phyloP scores from a whole-genome alignment of 176 grass and related monocot species.

The Carex parvula region DNA sequence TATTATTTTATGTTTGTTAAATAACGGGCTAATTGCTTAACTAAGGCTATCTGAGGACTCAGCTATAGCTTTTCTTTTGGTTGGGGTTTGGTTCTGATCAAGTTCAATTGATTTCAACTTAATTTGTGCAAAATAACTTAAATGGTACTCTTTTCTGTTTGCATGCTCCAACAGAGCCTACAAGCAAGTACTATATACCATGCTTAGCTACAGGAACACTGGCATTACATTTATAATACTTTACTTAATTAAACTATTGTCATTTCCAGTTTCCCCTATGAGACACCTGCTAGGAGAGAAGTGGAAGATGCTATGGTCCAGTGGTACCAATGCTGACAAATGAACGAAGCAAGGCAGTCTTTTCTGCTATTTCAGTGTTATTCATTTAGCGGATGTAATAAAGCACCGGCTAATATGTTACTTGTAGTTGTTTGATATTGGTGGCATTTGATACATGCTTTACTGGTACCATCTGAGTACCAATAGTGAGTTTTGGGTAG shows the following conservation, averaged over 20 bases:
- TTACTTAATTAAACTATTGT: not conserved
- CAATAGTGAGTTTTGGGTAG: too few species aligned
- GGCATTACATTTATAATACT: not conserved
- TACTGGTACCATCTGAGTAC: too few species aligned
- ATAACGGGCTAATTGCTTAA: not conserved
- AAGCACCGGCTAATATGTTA: too few species aligned
- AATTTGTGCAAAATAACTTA: not conserved
- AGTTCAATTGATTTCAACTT: not conserved
- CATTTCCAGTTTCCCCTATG: not conserved
- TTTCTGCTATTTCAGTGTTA: too few species aligned
- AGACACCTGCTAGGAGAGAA: too few species aligned
- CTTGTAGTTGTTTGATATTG: too few species aligned
- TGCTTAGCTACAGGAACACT: not conserved
- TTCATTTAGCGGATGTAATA: too few species aligned
- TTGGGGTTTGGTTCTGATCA: not conserved
- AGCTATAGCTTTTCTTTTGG: too few species aligned
- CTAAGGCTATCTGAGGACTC: not conserved
- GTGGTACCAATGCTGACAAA: too few species aligned
- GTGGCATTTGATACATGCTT: too few species aligned
- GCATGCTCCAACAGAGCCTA: not conserved
- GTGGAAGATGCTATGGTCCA: too few species aligned
- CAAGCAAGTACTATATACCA: not conserved
- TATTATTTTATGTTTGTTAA: not conserved
- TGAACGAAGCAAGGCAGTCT: too few species aligned
- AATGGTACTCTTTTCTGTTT: not conserved